A percentile compares a stretch with the other conserved stretches of the same genome.
Conservation (phyloP, 176 grass and related monocot genomes). For the Cenchrus fungigraminus region DNA sequence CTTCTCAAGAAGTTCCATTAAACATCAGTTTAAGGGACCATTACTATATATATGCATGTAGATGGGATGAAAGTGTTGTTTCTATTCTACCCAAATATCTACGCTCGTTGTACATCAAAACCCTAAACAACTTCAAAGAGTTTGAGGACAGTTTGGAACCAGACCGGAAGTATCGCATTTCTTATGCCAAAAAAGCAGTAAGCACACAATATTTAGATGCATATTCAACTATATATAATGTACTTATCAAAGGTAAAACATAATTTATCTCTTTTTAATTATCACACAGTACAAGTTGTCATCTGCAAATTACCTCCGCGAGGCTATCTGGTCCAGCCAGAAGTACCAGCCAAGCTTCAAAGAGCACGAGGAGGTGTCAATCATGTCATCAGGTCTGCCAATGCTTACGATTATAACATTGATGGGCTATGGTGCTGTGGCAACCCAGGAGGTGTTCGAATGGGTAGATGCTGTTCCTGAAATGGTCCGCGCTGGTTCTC, state of each 20-base stretch:
- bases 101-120: neutral
- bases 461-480: neutral
- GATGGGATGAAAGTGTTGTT: conserved; percentile 1
- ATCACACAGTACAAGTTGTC: neutral
- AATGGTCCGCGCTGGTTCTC: neutral
- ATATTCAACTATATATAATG: neutral
- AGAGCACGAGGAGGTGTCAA: too few species aligned
- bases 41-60: neutral
- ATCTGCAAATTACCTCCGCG: too few species aligned
- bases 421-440: neutral
- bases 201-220: neutral
- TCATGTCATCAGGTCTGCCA: neutral
- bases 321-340: too few species aligned
- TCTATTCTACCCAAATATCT: conserved; percentile 1
- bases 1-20: neutral
- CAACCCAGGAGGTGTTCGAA: neutral
- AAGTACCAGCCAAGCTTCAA: too few species aligned
- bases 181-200: neutral
- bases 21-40: neutral
- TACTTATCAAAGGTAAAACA: neutral
- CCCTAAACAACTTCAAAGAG: neutral
- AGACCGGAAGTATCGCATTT: conserved; percentile 5
- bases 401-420: neutral
- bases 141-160: neutral
- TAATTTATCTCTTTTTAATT: neutral